A percentile compares a stretch with the other conserved stretches of the same genome.
Evolutionary conservation across 108 stramenopile species (phyloP).

Genomic region (Fistulifera pelliculosa): DNA sequence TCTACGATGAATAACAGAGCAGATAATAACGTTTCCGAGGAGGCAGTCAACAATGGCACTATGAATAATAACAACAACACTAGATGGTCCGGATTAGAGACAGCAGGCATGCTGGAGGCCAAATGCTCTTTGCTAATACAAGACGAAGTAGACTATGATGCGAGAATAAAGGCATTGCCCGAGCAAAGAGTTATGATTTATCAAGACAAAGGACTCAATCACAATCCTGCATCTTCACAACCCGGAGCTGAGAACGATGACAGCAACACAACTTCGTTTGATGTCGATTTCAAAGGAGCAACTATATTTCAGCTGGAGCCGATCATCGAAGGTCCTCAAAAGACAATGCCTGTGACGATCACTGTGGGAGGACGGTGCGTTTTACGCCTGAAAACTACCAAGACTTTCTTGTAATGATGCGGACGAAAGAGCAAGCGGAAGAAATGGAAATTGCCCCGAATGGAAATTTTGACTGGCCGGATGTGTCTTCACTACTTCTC

Average conservation of each 20-base stretch:
- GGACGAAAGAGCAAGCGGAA: constrained; percentile 39
- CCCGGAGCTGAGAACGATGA: not conserved
- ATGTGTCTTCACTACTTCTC: constrained; percentile 29
- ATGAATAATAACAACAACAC: constrained; percentile 12
- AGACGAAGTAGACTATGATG: constrained; percentile 32
- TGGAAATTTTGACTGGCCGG: constrained; percentile 58
- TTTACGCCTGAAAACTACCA: constrained; percentile 50
- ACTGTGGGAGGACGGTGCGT: constrained; percentile 50
- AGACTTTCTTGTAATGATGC: constrained; percentile 62
- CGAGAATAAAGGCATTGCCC: constrained; percentile 33
- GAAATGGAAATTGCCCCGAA: constrained; percentile 48
- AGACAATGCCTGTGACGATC: constrained; percentile 46
- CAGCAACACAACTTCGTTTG: constrained; percentile 16
- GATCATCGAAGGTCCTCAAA: constrained; percentile 4
- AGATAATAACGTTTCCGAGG: not conserved
- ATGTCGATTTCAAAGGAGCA: constrained; percentile 37
- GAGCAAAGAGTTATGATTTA: constrained; percentile 42
- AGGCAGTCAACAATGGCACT: not conserved
- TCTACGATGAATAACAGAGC: not conserved
- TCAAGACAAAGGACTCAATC: constrained; percentile 41
- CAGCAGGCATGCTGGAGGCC: constrained; percentile 41
- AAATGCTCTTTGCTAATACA: constrained; percentile 37
- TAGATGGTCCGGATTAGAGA: constrained; percentile 53
- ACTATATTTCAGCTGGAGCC: constrained; percentile 54
- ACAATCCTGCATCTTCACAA: constrained; percentile 3